Percentiles rank a stretch among this genome's conserved stretches.
Evolutionary conservation across 352 stramenopile genomes (phyloP).

Genomic region (Aphanomyces invadans): DNA sequence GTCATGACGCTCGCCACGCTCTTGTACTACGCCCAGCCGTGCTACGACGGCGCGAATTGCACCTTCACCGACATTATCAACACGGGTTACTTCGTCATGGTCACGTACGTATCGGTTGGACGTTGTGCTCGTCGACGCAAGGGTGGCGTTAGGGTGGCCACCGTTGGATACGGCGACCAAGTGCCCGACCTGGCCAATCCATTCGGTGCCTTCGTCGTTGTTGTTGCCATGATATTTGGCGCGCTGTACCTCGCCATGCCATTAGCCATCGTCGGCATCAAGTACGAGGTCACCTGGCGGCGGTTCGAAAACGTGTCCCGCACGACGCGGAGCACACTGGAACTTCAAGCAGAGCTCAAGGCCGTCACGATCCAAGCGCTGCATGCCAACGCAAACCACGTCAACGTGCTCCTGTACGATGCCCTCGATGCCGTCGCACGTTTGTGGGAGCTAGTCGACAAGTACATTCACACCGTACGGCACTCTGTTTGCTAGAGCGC

Average conservation of each 20-base stretch:
- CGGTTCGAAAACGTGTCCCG: slow-evolving; percentile 30
- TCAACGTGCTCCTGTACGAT: background rate
- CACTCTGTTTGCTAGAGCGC: background rate
- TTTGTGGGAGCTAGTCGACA: background rate
- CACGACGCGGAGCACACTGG: background rate
- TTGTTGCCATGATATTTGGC: slow-evolving; percentile 65
- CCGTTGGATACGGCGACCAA: slow-evolving; percentile 65
- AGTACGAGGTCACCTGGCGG: slow-evolving; percentile 59
- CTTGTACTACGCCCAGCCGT: slow-evolving; percentile 68
- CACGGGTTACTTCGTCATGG: slow-evolving; percentile 74
- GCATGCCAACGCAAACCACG: background rate
- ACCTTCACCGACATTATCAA: slow-evolving; percentile 82
- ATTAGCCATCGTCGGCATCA: slow-evolving; percentile 67
- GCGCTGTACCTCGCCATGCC: slow-evolving; percentile 76
- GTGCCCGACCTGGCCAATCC: slow-evolving; percentile 52
- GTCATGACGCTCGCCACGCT: slow-evolving; percentile 68
- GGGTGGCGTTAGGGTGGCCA: slow-evolving; percentile 53
- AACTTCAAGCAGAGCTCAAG: background rate
- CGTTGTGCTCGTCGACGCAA: background rate
- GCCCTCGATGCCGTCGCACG: background rate
- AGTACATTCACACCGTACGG: background rate
- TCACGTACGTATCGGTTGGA: slow-evolving; percentile 40
- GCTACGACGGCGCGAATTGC: slow-evolving; percentile 64
- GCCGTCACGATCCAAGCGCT: background rate
- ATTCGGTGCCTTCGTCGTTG: slow-evolving; percentile 39